A percentile compares a stretch with the other conserved stretches of the same genome.
Evolutionary conservation across 2,329 filamentous ascomycete species (phyloP).

Genomic region (Fusarium palustre): DNA sequence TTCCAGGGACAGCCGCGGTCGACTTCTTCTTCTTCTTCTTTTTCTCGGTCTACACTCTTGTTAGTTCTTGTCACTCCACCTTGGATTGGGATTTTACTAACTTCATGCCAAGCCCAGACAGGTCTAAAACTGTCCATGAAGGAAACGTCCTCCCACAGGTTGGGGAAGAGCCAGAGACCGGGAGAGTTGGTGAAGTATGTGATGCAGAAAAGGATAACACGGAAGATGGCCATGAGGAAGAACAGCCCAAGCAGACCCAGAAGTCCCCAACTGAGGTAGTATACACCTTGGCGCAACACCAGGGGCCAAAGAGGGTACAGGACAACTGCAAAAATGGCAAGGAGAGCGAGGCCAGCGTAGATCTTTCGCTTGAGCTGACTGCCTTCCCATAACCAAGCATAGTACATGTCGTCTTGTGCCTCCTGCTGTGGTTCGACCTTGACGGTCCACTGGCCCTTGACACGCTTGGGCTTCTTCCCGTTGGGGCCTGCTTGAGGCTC

Average conservation of each 20-base stretch:
- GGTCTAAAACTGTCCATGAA: slow-evolving; percentile 98
- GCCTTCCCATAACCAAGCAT: slow-evolving; percentile 96
- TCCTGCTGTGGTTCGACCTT: slow-evolving; percentile 97
- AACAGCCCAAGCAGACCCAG: slow-evolving; percentile 90
- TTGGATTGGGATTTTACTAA: slow-evolving; percentile 56
- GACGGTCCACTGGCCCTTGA: slow-evolving; percentile 97
- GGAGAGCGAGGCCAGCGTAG: slow-evolving; percentile 85
- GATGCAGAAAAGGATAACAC: slow-evolving; percentile 91
- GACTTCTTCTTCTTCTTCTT: slow-evolving; percentile 69
- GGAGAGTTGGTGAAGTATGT: slow-evolving; percentile 88
- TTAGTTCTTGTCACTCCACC: slow-evolving; percentile 33
- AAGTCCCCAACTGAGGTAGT: slow-evolving; percentile 96
- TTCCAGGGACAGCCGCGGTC: slow-evolving; percentile 52
- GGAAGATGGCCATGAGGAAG: slow-evolving; percentile 98
- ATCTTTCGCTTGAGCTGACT: slow-evolving; percentile 94
- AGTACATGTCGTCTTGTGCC: slow-evolving; percentile 86
- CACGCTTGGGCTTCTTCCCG: slow-evolving; percentile 82
- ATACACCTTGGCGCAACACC: slow-evolving; percentile 89
- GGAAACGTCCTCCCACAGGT: slow-evolving; percentile 97
- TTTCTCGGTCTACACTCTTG: slow-evolving; percentile 48
- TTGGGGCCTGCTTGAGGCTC: slow-evolving; percentile 71
- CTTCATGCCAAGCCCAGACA: slow-evolving; percentile 98
- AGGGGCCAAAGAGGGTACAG: slow-evolving; percentile 97
- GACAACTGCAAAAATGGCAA: slow-evolving; percentile 87
- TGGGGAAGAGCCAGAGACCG: slow-evolving; percentile 97